A percentile compares a stretch with the other conserved stretches of the same genome.
Evolutionary conservation across 768 basidiomycete species (phyloP).

Genomic region (Boletus sp.): DNA sequence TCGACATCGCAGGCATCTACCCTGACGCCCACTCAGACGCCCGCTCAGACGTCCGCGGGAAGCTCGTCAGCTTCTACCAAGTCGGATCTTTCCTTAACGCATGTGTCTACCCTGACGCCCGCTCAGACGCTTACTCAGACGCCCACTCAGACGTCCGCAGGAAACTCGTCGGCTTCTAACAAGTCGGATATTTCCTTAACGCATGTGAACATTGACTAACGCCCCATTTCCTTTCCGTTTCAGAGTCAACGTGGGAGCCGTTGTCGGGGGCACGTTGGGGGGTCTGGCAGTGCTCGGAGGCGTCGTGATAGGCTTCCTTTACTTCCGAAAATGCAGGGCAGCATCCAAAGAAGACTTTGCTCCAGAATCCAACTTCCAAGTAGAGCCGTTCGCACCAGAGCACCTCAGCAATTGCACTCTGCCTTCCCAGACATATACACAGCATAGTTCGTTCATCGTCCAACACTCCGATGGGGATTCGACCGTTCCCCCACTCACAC

Average conservation of each 20-base stretch:
- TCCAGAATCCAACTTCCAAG: background rate
- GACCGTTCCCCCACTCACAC: background rate
- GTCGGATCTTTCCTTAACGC: constrained; percentile 5
- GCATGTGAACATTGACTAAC: constrained; percentile 2
- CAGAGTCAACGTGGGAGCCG: constrained; percentile 14
- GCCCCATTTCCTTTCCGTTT: background rate
- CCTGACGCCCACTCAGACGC: background rate
- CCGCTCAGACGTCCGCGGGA: background rate
- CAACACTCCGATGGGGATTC: background rate
- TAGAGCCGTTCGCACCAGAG: constrained; percentile 4
- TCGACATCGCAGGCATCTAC: background rate
- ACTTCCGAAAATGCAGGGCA: constrained; percentile 7
- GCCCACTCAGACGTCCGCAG: background rate
- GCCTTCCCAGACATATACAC: constrained; percentile 8
- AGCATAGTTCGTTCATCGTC: background rate
- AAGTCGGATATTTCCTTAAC: constrained; percentile 7
- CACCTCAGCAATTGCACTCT: background rate
- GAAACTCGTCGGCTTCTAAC: background rate
- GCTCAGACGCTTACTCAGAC: no score
- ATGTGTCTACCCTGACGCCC: no score
- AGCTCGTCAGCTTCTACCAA: background rate
- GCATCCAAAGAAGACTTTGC: background rate
- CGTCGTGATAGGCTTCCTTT: constrained; percentile 4
- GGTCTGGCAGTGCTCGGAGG: constrained; percentile 1
- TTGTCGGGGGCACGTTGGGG: constrained; percentile 16